Base-by-base conservation (phyloP, 2,329 filamentous ascomycete genomes). In the Chaetomiaceae sp. region DNA sequence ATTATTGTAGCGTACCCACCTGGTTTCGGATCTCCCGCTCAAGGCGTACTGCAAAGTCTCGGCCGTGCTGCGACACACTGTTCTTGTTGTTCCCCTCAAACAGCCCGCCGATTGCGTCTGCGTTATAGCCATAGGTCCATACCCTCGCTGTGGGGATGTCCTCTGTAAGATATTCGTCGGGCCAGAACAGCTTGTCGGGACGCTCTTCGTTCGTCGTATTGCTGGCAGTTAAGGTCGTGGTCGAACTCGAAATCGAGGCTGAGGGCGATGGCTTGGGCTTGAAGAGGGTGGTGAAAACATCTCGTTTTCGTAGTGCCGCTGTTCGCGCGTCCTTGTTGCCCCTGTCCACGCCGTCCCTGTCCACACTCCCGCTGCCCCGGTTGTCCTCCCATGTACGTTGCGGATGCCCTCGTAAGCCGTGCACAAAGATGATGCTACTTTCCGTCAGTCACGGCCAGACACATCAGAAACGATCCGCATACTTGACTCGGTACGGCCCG, bases 71-170 rank as follows among this genome's bases (percentile, higher is more conserved):
- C 27, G 62, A 68, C 19, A 71, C 58, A 48, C 62, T 69, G 48
- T 70, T 69, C 57, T 66, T 59, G 59, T 67, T 69, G 55, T 62
- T 65, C n/a, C 65, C 59, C 55, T 66, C 47, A 47, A 70, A 69
- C 20, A 70, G 30, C 3, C 64, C 64, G 16, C 60, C 61, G 46
- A 68, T 63, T 8, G 68, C 63, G 52, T 70, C 64, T 16, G 67
- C 67, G 48, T 71, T 64, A 56, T 71, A 72, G 34, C 69, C 68
- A 50, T 70, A 72, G n/a, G 68, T 70, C 66, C 63, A 68, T 27
- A 70, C 54, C 50, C 63, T 60, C 30, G 68, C 69, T 14, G 67
- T 52, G 17, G 63, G 66, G 13, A 70, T 54, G 54, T 70, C 67
- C n/a, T 56, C 19, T n/a, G 55, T 35, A n/a, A 72, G 65, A 42